phyloP scores from a whole-genome alignment of 371 early-diverging fungal species.

The Dichotomocladium elegans region DNA sequence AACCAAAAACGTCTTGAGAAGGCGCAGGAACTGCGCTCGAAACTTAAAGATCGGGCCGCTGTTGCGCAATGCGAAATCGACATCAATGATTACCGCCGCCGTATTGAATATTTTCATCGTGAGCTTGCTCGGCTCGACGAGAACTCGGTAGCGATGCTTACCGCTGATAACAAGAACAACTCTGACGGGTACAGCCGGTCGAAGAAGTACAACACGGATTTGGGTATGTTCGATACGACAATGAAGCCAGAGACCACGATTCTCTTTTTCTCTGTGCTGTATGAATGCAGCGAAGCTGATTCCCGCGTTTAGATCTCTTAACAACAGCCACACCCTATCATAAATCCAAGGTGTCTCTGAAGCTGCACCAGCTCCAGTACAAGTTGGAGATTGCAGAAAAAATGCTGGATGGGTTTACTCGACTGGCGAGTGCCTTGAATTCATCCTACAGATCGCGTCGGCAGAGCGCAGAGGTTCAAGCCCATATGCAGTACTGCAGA shows the following conservation, averaged over 20 bases:
- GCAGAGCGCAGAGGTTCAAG: constrained; percentile 58
- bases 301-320: constrained; percentile 50
- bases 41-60: constrained; percentile 66
- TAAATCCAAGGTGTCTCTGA: constrained; percentile 80
- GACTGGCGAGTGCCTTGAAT: constrained; percentile 44
- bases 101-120: constrained; percentile 75
- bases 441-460: constrained; percentile 45
- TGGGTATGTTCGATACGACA: constrained; percentile 33
- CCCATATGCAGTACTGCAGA: constrained; percentile 68
- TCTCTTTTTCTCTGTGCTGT: too few species aligned
- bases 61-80: constrained; percentile 76
- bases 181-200: constrained; percentile 2
- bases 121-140: constrained; percentile 56
- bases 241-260: not conserved
- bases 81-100: constrained; percentile 74
- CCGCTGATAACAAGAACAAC: not conserved
- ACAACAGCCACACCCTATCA: constrained; percentile 78
- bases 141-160: not conserved
- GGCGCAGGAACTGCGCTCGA: constrained; percentile 26
- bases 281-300: too few species aligned
- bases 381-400: constrained; percentile 90
- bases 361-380: constrained; percentile 78
- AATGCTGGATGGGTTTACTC: constrained; percentile 71
- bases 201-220: constrained; percentile 41
- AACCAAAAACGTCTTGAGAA: not conserved